These are phyloP conservation scores for Mycena amicta DNA, from an alignment of 768 basidiomycete species.

Conservation along the genomic window DNA sequence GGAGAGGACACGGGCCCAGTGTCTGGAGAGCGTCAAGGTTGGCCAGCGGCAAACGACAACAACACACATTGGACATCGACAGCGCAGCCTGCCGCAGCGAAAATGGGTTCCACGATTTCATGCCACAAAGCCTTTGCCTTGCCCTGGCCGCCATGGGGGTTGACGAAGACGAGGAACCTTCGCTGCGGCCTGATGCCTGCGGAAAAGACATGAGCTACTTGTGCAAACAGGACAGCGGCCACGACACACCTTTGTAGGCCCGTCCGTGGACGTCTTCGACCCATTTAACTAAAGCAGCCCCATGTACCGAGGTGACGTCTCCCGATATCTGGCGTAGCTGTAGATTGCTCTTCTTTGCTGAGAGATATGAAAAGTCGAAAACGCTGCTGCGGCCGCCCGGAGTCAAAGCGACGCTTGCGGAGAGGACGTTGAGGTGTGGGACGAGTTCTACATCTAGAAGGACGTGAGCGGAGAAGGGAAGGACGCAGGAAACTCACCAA, in stretches of 20 bases:
- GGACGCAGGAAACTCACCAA: neutral
- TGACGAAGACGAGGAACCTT: conserved; percentile 52
- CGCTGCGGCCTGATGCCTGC: conserved; percentile 44
- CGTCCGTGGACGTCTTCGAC: conserved; percentile 13
- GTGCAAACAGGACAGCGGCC: neutral
- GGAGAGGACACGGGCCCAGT: conserved; percentile 26
- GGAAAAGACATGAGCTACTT: neutral
- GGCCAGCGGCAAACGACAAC: neutral
- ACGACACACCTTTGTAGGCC: conserved; percentile 14
- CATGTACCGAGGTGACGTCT: conserved; percentile 14
- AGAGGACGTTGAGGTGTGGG: conserved; percentile 15
- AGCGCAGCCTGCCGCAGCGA: conserved; percentile 50
- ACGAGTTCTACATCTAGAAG: conserved; percentile 10
- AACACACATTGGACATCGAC: conserved; percentile 50
- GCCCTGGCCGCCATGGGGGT: conserved; percentile 63
- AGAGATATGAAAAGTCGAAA: conserved; percentile 22
- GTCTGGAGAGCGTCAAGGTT: neutral
- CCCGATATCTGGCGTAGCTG: conserved; percentile 16
- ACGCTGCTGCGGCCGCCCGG: conserved; percentile 16
- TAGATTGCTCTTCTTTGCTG: conserved; percentile 13
- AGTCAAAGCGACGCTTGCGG: conserved; percentile 8
- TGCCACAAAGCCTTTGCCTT: conserved; percentile 43
- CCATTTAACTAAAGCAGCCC: conserved; percentile 12
- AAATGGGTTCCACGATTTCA: conserved; percentile 51
- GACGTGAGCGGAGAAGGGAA: neutral